These are phyloP conservation scores for Pseudomassariella vexata DNA, from an alignment of 2,329 filamentous ascomycete genomes.

Conservation along the genomic window DNA sequence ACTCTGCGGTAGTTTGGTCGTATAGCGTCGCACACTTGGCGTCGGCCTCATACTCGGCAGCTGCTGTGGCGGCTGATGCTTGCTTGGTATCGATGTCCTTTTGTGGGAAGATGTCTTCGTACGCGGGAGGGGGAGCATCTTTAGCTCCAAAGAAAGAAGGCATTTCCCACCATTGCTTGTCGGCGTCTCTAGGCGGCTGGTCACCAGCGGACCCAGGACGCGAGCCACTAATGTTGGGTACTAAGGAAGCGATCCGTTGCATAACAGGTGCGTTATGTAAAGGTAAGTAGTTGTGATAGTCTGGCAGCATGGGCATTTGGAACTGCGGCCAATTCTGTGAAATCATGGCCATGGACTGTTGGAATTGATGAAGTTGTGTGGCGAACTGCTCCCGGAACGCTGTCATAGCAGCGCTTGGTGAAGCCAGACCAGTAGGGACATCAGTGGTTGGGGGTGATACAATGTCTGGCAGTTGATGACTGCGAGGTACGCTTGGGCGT, in stretches of 20 bases:
- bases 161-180: conserved; percentile 63
- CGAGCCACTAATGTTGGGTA: conserved; percentile 55
- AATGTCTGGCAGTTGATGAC: conserved; percentile 15
- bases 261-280: conserved; percentile 55
- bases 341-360: conserved; percentile 62
- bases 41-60: conserved; percentile 53
- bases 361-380: conserved; percentile 70
- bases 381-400: conserved; percentile 70
- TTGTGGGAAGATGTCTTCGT: conserved; percentile 70
- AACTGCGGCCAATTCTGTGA: conserved; percentile 60
- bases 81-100: conserved; percentile 50
- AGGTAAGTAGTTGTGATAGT: conserved; percentile 64
- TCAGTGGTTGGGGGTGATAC: conserved; percentile 19
- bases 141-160: conserved; percentile 45
- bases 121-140: conserved; percentile 61
- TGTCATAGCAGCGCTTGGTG: conserved; percentile 58
- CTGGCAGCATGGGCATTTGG: conserved; percentile 57
- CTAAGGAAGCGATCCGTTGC: conserved; percentile 65
- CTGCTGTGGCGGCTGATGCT: conserved; percentile 50
- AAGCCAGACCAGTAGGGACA: conserved; percentile 34
- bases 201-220: conserved; percentile 42
- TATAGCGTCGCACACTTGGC: conserved; percentile 49
- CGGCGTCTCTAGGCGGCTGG: conserved; percentile 35
- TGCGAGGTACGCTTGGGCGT: conserved; percentile 18
- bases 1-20: conserved; percentile 32